phyloP scores from a whole-genome alignment of 2,329 filamentous ascomycete species.

The Curvularia sp. region DNA sequence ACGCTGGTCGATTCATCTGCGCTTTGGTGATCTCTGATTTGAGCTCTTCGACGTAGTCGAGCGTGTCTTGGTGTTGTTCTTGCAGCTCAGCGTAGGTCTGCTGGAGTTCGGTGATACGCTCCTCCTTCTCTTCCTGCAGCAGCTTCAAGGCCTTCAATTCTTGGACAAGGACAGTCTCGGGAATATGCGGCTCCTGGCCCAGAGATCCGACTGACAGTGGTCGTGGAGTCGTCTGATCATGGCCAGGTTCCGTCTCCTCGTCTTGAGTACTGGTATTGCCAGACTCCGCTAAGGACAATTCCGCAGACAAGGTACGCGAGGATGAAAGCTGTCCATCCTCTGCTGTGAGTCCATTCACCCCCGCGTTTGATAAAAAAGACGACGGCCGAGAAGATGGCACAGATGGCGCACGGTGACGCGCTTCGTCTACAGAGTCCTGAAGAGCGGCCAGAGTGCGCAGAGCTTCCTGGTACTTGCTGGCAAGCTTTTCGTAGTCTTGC shows the following conservation, averaged over 20 bases:
- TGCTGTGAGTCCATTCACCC: constrained; percentile 71
- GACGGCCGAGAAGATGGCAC: constrained; percentile 68
- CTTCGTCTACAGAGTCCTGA: constrained; percentile 83
- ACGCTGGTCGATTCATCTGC: constrained; percentile 68
- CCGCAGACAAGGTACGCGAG: constrained; percentile 90
- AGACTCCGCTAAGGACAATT: constrained; percentile 86
- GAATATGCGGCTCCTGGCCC: constrained; percentile 21
- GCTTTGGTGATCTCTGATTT: constrained; percentile 85
- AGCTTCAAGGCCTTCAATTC: constrained; percentile 76
- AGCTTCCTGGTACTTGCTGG: constrained; percentile 89
- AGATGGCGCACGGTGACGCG: constrained; percentile 64
- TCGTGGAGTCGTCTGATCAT: constrained; percentile 63
- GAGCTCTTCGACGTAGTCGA: constrained; percentile 88
- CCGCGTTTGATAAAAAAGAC: constrained; percentile 84
- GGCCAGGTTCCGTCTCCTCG: constrained; percentile 61
- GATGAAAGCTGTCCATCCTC: constrained; percentile 74
- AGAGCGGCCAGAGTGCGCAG: constrained; percentile 81
- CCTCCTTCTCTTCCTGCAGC: constrained; percentile 78
- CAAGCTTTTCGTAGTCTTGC: constrained; percentile 79
- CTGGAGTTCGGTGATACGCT: constrained; percentile 73
- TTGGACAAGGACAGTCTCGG: constrained; percentile 42
- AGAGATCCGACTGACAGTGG: constrained; percentile 32
- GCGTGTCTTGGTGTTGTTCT: constrained; percentile 77
- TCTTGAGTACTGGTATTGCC: constrained; percentile 43
- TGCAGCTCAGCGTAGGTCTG: constrained; percentile 85